Evolutionary conservation across 345 rosid genomes (phyloP).

Genomic region (Zanthoxylum bungeanum): DNA sequence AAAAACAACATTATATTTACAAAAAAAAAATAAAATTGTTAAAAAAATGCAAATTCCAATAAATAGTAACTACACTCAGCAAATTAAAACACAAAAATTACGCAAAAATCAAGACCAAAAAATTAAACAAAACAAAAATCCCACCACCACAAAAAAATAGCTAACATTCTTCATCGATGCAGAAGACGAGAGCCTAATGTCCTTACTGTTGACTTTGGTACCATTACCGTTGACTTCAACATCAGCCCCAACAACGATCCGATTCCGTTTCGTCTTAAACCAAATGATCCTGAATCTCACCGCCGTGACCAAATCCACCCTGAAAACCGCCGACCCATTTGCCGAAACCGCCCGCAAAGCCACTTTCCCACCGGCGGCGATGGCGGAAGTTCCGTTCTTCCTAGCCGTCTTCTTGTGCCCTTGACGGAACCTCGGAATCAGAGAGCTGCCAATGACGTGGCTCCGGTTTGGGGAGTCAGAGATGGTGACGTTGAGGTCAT

Average conservation of each 20-base stretch:
- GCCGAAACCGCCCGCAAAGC: constrained; percentile 28
- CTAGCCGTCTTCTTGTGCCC: constrained; percentile 65
- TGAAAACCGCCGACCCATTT: constrained; percentile 38
- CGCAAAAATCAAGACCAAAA: constrained; percentile 23
- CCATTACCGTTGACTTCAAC: constrained; percentile 45
- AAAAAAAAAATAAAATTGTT: neutral
- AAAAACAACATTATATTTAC: neutral
- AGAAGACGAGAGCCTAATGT: constrained; percentile 47
- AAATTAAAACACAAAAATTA: constrained; percentile 16
- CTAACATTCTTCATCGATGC: constrained; percentile 22
- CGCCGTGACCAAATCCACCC: constrained; percentile 61
- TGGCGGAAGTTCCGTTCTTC: constrained; percentile 27
- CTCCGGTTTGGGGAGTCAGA: constrained; percentile 17
- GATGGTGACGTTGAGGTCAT: constrained; percentile 42
- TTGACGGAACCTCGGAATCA: constrained; percentile 46
- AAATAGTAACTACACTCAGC: neutral
- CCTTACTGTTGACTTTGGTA: constrained; percentile 18
- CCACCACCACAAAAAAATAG: constrained; percentile 4
- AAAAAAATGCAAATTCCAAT: neutral
- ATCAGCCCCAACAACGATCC: constrained; percentile 44
- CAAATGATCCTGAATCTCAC: constrained; percentile 63
- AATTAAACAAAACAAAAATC: constrained; percentile 4
- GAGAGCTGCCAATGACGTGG: constrained; percentile 15
- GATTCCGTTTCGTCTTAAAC: constrained; percentile 55
- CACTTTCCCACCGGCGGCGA: constrained; percentile 22